Percentiles rank a stretch among this genome's conserved stretches.
phyloP scores from a whole-genome alignment of 768 basidiomycete genomes.

The Symmetrospora coprosmae region DNA sequence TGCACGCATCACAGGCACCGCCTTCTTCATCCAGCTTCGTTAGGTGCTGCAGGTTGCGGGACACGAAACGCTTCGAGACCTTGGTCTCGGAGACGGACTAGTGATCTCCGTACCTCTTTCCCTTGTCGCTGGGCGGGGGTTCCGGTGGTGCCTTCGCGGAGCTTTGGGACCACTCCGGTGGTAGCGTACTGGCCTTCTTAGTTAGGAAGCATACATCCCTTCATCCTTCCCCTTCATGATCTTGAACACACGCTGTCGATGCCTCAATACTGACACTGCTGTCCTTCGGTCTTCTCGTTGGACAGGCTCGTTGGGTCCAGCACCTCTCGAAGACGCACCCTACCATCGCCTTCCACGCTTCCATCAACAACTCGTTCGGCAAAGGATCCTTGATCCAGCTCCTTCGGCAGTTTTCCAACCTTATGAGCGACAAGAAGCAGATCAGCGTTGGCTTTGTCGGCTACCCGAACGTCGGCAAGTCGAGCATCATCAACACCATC shows the following conservation, averaged over 20 bases:
- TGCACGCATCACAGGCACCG: too few relatives aligned
- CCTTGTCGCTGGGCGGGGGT: too few relatives aligned
- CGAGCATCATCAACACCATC: slow-evolving; percentile 91
- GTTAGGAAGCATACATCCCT: slow-evolving; percentile 42
- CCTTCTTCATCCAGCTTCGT: too few relatives aligned
- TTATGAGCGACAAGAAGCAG: slow-evolving; percentile 98
- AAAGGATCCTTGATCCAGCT: slow-evolving; percentile 97
- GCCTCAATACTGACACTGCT: background rate
- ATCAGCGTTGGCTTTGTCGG: slow-evolving; percentile 96
- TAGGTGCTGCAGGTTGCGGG: too few relatives aligned
- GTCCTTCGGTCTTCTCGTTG: background rate
- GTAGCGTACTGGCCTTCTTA: slow-evolving; percentile 36
- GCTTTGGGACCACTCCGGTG: background rate
- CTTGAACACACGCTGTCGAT: background rate
- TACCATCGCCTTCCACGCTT: slow-evolving; percentile 96
- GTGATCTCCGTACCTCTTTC: background rate
- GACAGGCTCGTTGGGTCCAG: slow-evolving; percentile 83
- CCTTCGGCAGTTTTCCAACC: slow-evolving; percentile 84
- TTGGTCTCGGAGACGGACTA: background rate
- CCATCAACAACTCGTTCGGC: slow-evolving; percentile 96
- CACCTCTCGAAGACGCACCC: slow-evolving; percentile 87
- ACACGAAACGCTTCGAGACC: too few relatives aligned
- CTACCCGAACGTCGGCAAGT: slow-evolving; percentile 97
- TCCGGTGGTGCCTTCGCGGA: too few relatives aligned
- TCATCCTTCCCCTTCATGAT: slow-evolving; percentile 11